These are phyloP conservation scores for Curvularia sp. DNA, from an alignment of 2,329 filamentous ascomycete species.

Conservation along the genomic window DNA sequence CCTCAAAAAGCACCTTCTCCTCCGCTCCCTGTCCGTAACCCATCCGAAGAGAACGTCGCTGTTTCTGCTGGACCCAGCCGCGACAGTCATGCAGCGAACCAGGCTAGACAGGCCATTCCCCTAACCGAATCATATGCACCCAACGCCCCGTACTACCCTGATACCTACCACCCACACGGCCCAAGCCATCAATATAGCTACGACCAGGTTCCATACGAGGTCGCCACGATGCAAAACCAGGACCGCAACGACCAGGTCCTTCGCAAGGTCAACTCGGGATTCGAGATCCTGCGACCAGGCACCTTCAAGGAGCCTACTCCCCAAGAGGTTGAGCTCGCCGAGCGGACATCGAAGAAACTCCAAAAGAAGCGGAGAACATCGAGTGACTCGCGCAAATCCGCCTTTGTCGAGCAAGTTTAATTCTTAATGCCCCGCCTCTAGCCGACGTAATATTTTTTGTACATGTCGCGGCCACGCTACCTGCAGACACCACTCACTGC, in stretches of 20 bases:
- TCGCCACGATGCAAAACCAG: slow-evolving; percentile 39
- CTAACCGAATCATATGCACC: slow-evolving; percentile 49
- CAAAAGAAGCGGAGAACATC: slow-evolving; percentile 53
- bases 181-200: slow-evolving; percentile 47
- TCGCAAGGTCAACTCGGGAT: slow-evolving; percentile 53
- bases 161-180: slow-evolving; percentile 48
- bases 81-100: slow-evolving; percentile 35
- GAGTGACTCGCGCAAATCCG: slow-evolving; percentile 40
- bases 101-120: slow-evolving; percentile 43
- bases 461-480: slow-evolving; percentile 29
- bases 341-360: slow-evolving; percentile 50
- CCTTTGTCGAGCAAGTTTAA: slow-evolving; percentile 49
- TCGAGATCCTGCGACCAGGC: slow-evolving; percentile 51
- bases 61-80: slow-evolving; percentile 25
- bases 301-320: slow-evolving; percentile 46
- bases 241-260: slow-evolving; percentile 46
- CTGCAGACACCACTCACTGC: slow-evolving; percentile 27
- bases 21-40: slow-evolving; percentile 33
- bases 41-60: slow-evolving; percentile 22
- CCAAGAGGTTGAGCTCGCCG: slow-evolving; percentile 37
- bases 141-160: slow-evolving; percentile 41
- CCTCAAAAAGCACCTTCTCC: slow-evolving; percentile 49
- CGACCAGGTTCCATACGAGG: slow-evolving; percentile 41
- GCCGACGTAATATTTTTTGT: slow-evolving; percentile 23
- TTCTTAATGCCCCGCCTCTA: slow-evolving; percentile 21